Conservation (phyloP, 2,329 filamentous ascomycete species). For the Didymella sp. region DNA sequence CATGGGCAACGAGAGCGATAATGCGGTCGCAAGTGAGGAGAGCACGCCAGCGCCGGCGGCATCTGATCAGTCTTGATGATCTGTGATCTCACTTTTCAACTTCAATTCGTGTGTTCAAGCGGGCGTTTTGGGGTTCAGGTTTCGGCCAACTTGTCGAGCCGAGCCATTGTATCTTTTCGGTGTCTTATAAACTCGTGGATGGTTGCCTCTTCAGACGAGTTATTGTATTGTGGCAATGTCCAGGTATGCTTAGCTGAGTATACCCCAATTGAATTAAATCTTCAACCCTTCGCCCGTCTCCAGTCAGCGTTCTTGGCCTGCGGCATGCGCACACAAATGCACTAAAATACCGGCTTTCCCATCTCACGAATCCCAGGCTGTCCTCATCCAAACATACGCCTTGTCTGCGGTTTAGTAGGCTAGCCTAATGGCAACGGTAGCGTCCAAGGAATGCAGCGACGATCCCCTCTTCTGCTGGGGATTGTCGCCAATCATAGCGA, state of each 20-base stretch:
- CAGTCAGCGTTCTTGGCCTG: background rate
- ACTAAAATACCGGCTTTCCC: background rate
- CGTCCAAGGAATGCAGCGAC: slow-evolving; percentile 1
- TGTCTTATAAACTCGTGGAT: background rate
- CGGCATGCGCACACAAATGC: background rate
- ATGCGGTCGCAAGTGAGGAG: slow-evolving; percentile 42
- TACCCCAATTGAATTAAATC: background rate
- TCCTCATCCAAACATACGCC: background rate
- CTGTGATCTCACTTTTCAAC: background rate
- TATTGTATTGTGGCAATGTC: background rate
- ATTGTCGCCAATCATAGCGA: slow-evolving; percentile 4
- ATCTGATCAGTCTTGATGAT: slow-evolving; percentile 1
- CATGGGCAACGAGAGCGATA: slow-evolving; percentile 32
- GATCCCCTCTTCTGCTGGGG: background rate
- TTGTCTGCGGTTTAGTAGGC: background rate
- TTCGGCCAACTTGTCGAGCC: background rate
- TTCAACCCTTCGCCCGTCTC: background rate
- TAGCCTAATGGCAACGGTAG: background rate
- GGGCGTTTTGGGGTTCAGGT: slow-evolving; percentile 8
- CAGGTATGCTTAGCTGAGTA: background rate
- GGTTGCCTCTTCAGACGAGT: background rate
- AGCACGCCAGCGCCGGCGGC: slow-evolving; percentile 26
- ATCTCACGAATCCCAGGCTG: background rate
- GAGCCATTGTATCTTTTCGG: background rate
- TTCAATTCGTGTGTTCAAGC: slow-evolving; percentile 7